Evolutionary conservation across 306 rosid genomes (phyloP).

Genomic region (Quercus bicolor): DNA sequence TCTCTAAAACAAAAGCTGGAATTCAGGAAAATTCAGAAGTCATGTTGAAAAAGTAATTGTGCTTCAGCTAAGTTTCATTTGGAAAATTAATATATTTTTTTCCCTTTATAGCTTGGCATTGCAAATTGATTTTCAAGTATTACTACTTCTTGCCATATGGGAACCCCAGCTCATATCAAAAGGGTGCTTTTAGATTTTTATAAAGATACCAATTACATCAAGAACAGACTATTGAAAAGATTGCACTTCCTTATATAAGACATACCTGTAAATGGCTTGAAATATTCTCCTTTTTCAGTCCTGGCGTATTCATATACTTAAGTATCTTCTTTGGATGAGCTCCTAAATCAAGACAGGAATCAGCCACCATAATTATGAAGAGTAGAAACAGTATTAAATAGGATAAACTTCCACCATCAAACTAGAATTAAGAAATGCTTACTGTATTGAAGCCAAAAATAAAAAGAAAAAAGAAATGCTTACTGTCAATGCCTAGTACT

Average conservation of each 20-base stretch:
- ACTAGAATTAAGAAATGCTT: not conserved
- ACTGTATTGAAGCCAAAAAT: slow-evolving; percentile 22
- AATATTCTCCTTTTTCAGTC: slow-evolving; percentile 16
- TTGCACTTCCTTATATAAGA: slow-evolving; percentile 1
- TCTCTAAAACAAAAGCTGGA: too few relatives aligned
- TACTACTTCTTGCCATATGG: not conserved
- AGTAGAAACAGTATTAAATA: not conserved
- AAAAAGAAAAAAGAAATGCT: slow-evolving; percentile 1
- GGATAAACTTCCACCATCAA: too few relatives aligned
- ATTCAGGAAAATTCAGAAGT: too few relatives aligned
- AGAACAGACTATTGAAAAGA: not conserved
- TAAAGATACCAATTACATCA: not conserved
- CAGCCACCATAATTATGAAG: not conserved
- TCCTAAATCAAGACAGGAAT: slow-evolving; percentile 25
- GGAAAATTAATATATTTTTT: too few relatives aligned
- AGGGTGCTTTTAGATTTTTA: not conserved
- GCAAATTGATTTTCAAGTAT: not conserved
- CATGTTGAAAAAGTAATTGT: too few relatives aligned
- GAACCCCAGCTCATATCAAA: slow-evolving; percentile 5
- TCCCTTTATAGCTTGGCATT: too few relatives aligned
- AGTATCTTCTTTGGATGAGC: slow-evolving; percentile 40
- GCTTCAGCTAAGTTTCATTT: too few relatives aligned
- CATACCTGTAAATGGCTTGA: slow-evolving; percentile 48
- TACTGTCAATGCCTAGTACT: slow-evolving; percentile 30
- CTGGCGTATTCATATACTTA: slow-evolving; percentile 39